Evolutionary conservation across 2,329 filamentous ascomycete genomes (phyloP), one percentile per base, ranked within the genome.

Genomic region (Aquanectria penicillioides): DNA sequence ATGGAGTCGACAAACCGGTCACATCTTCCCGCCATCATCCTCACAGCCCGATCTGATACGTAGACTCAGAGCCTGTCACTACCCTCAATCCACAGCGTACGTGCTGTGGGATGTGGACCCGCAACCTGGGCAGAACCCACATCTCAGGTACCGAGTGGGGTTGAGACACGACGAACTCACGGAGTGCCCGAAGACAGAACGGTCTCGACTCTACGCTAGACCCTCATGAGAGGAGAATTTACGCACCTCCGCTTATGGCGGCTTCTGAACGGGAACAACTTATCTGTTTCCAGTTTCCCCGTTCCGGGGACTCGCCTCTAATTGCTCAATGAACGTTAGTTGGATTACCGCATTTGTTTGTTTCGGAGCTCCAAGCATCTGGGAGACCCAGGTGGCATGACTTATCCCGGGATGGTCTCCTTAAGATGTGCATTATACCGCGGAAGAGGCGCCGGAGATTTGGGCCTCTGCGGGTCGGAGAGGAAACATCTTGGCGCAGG

Each of bases 401-500:
- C 52, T 46, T 15, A 5, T 48, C 17, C 36, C 33, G 50, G 58
- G 62, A 58, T 65, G 67, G 69, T 69, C 67, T 67, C 57, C 67
- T 70, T 69, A 70, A 69, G 67, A 69, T 69, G 66, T 60, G 57
- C 66, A 63, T 57, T 66, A 66, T 67, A 59, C 68, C 58, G 54
- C 57, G 59, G 29, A 59, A 38, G 49, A 40, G n/a, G 36, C 41
- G 18, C 53, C 53, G 48, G 41, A 52, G 43, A 67, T 46, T 52
- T 52, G 41, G 38, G 40, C 38, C 12, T 26, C 31, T 43, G 43
- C 44, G 23, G 50, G 55, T 57, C 64, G 66, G 48, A 46, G 50
- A 51, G 33, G 40, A 43, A 31, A 46, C 40, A 34, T 46, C 61
- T 58, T 56, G 57, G 61, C 51, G 53, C 20, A 38, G 25, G 9